Percentiles rank a stretch among this genome's conserved stretches.
Evolutionary conservation across 2,329 filamentous ascomycete genomes (phyloP).

Genomic region (Phialophora macrospora): DNA sequence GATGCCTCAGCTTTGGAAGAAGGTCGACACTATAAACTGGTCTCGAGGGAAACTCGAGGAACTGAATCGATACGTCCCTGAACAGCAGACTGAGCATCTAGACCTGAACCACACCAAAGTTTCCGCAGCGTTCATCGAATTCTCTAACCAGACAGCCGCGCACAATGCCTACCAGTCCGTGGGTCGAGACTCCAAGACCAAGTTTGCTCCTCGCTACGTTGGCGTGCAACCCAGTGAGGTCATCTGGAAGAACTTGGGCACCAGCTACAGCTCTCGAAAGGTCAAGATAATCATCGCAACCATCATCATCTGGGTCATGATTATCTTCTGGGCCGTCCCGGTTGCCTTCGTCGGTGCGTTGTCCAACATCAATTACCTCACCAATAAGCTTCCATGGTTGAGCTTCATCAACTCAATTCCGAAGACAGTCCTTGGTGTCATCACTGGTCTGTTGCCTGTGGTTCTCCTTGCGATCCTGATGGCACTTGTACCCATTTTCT

Average conservation of each 20-base stretch:
- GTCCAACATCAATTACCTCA: conserved; percentile 78
- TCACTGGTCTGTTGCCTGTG: conserved; percentile 82
- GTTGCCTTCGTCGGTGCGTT: conserved; percentile 82
- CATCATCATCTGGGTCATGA: conserved; percentile 72
- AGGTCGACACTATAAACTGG: conserved; percentile 59
- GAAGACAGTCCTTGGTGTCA: conserved; percentile 70
- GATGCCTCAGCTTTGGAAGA: conserved; percentile 68
- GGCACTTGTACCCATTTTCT: conserved; percentile 81
- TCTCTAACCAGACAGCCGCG: conserved; percentile 77
- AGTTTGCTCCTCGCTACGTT: conserved; percentile 85
- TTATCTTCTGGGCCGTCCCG: conserved; percentile 83
- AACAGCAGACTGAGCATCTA: conserved; percentile 67
- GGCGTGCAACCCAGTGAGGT: conserved; percentile 82
- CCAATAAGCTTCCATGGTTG: conserved; percentile 62
- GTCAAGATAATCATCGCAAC: conserved; percentile 71
- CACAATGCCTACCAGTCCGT: conserved; percentile 76
- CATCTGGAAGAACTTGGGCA: conserved; percentile 82
- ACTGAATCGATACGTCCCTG: conserved; percentile 71
- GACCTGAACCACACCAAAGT: conserved; percentile 69
- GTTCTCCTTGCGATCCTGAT: conserved; percentile 81
- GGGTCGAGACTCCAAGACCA: conserved; percentile 62
- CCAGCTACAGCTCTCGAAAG: conserved; percentile 64
- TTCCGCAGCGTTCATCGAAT: conserved; percentile 87
- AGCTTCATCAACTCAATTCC: conserved; percentile 76
- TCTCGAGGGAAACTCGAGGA: conserved; percentile 74